Evolutionary conservation across 805 yeast genomes (phyloP), one percentile per base, ranked within the genome.

Genomic region (Candida coleopterorum): DNA sequence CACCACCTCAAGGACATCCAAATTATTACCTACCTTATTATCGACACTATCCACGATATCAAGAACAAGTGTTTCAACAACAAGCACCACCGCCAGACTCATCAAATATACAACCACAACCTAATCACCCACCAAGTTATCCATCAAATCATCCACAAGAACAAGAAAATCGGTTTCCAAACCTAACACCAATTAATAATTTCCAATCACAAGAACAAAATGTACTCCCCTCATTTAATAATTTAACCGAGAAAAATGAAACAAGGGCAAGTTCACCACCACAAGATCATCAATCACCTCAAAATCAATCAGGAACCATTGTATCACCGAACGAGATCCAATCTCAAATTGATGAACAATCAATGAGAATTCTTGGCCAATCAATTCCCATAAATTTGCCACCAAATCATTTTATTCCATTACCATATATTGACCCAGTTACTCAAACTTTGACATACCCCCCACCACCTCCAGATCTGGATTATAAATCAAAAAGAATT

Each of bases 321-420:
- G n/a, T n/a, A n/a, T n/a, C 22, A 20, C 22, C 22, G 9, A 20
- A 20, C 9, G 22, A 20, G 9, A 20, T 6, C 22, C 22, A 20
- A 20, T 20, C 22, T 6, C 22, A 6, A 20, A 20, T 20, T 20
- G 11, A 23, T 7, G 25, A 23, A 23, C 7, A 10, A 9, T 9
- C 25, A 7, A 23, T 23, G 25, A 23, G 11, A 23, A 6, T 9
- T 25, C 28, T 12, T 7, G 14, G 16, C 9, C 28, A 25, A 25
- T 9, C 15, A 25, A 12, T 12, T 14, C 22, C 22, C 9, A 23
- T 23, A 23, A 23, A 23, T 9, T 6, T 9, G 7, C 25, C 28
- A 25, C 28, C 28, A 28, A 21, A 12, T n/a, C 40, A 31, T 26
- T 27, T 17, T 31, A 35, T 6, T 29, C 37, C 26, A 32, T 38